phyloP scores from a whole-genome alignment of 768 basidiomycete genomes.

The Mycena floridula region DNA sequence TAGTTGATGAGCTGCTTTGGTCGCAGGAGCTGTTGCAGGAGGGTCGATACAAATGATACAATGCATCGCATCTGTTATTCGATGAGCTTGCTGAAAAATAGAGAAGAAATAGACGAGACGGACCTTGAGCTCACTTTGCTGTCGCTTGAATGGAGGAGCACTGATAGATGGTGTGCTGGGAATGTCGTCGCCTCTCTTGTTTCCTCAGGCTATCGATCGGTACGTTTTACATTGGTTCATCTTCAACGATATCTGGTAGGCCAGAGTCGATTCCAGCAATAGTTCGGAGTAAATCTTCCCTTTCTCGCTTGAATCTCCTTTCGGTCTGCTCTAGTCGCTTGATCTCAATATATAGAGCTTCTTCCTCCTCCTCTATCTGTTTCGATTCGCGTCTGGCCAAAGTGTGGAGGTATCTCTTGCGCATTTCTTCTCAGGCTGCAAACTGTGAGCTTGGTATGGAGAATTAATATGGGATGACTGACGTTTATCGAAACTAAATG shows the following conservation, averaged over 20 bases:
- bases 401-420: conserved; percentile 81
- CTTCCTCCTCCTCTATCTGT: conserved; percentile 93
- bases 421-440: conserved; percentile 68
- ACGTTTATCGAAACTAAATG: conserved; percentile 89
- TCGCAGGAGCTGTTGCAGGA: conserved; percentile 43
- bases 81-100: conserved; percentile 10
- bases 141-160: conserved; percentile 36
- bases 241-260: conserved; percentile 65
- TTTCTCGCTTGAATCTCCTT: conserved; percentile 77
- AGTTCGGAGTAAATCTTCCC: conserved; percentile 81
- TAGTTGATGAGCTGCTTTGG: conserved; percentile 74
- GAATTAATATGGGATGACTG: conserved; percentile 5
- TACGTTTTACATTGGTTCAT: conserved; percentile 50
- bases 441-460: background rate
- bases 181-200: conserved; percentile 45
- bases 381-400: conserved; percentile 86
- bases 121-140: conserved; percentile 58
- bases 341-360: conserved; percentile 87
- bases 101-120: no score
- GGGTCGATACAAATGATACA: conserved; percentile 70
- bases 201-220: conserved; percentile 51
- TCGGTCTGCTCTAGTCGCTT: conserved; percentile 95
- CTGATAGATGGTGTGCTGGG: conserved; percentile 43
- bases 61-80: conserved; percentile 56
- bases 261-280: conserved; percentile 87